Evolutionary conservation across 139 green algal species (phyloP).

Genomic region (Desmodesmus armatus): DNA sequence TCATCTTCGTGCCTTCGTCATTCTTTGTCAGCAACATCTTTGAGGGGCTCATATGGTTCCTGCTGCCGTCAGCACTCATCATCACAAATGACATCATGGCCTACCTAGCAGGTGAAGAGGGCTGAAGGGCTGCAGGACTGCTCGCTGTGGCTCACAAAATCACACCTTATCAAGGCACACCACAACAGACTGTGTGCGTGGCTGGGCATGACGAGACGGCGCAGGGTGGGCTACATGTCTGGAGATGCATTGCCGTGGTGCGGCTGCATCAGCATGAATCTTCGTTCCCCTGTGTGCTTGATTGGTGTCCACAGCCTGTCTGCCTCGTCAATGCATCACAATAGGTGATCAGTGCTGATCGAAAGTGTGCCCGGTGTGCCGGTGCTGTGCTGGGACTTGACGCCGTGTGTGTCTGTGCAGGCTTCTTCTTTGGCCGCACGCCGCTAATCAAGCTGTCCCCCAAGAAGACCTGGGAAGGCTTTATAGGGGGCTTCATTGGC

Average conservation of each 20-base stretch:
- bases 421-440: conserved; percentile 94
- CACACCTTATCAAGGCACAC: background rate
- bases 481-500: conserved; percentile 88
- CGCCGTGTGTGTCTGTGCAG: conserved; percentile 64
- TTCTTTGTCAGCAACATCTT: conserved; percentile 90
- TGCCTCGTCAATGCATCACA: too few relatives aligned
- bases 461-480: conserved; percentile 99
- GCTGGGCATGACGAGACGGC: too few relatives aligned
- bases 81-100: conserved; percentile 98
- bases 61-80: conserved; percentile 94
- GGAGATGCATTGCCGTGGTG: too few relatives aligned
- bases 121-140: background rate
- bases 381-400: conserved; percentile 73
- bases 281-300: background rate
- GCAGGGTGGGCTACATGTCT: too few relatives aligned
- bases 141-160: background rate
- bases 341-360: too few relatives aligned
- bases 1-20: conserved; percentile 89
- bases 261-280: background rate
- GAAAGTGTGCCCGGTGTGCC: too few relatives aligned
- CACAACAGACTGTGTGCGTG: too few relatives aligned
- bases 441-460: conserved; percentile 98
- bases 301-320: too few relatives aligned
- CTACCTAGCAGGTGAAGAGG: conserved; percentile 84
- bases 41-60: conserved; percentile 97